A percentile compares a stretch with the other conserved stretches of the same genome.
Evolutionary conservation across 192 early-diverging fungal species (phyloP).

Genomic region (Podila epigama): DNA sequence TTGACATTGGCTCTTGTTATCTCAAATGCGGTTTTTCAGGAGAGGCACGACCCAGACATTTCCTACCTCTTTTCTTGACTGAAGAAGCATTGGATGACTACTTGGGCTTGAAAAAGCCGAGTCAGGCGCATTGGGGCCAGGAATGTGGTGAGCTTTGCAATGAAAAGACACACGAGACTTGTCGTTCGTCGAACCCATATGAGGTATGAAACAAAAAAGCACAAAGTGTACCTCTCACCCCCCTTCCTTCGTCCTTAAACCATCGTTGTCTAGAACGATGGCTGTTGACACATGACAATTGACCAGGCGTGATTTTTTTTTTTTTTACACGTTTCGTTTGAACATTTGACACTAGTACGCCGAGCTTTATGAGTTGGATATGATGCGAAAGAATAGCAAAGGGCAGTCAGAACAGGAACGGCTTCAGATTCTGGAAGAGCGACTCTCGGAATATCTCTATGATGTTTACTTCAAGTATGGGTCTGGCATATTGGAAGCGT

Average conservation of each 20-base stretch:
- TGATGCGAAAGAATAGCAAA: constrained; percentile 43
- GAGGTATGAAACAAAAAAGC: constrained; percentile 17
- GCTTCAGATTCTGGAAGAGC: constrained; percentile 52
- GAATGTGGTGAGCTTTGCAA: constrained; percentile 35
- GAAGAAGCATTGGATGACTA: constrained; percentile 49
- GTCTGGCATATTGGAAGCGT: no score
- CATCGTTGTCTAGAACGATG: neutral
- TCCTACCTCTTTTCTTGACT: constrained; percentile 61
- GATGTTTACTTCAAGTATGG: constrained; percentile 60
- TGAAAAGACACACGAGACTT: constrained; percentile 23
- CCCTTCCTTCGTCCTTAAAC: neutral
- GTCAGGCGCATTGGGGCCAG: constrained; percentile 53
- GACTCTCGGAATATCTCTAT: constrained; percentile 53
- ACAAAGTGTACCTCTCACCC: neutral
- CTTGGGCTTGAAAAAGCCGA: constrained; percentile 47
- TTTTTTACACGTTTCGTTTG: neutral
- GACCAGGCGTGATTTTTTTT: neutral
- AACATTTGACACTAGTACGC: constrained; percentile 16
- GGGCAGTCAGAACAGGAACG: constrained; percentile 40
- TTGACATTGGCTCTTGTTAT: constrained; percentile 85
- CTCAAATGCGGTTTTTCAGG: constrained; percentile 89
- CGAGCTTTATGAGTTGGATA: constrained; percentile 57
- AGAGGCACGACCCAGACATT: constrained; percentile 77
- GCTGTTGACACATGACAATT: neutral
- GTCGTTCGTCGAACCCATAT: constrained; percentile 15